Percentiles rank a stretch among this genome's conserved stretches.
Evolutionary conservation across 2,329 filamentous ascomycete genomes (phyloP).

Genomic region (Rachicladosporium sp.): DNA sequence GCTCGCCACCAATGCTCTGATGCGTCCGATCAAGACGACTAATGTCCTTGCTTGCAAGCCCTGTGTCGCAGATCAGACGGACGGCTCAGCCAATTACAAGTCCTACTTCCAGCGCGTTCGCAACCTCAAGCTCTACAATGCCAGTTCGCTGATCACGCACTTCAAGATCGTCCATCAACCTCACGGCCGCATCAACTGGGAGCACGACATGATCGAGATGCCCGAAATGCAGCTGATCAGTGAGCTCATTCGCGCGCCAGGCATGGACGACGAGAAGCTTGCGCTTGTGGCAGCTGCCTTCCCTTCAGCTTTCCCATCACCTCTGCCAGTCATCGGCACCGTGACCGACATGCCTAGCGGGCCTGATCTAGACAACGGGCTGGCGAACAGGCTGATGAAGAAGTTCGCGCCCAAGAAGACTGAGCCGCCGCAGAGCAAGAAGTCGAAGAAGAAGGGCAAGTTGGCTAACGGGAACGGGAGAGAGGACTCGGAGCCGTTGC

Average conservation of each 20-base stretch:
- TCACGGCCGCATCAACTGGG: slow-evolving; percentile 39
- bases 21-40: slow-evolving; percentile 32
- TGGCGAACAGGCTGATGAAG: slow-evolving; percentile 16
- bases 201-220: slow-evolving; percentile 48
- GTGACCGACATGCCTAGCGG: slow-evolving; percentile 16
- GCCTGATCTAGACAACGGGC: slow-evolving; percentile 7
- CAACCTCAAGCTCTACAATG: slow-evolving; percentile 28
- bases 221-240: slow-evolving; percentile 40
- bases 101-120: slow-evolving; percentile 25
- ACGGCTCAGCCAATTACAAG: slow-evolving; percentile 18
- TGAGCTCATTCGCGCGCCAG: slow-evolving; percentile 38
- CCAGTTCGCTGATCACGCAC: slow-evolving; percentile 47
- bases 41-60: slow-evolving; percentile 31
- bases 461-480: slow-evolving; percentile 6
- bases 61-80: slow-evolving; percentile 13
- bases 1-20: slow-evolving; percentile 28
- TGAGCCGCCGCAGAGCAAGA: slow-evolving; percentile 8
- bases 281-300: slow-evolving; percentile 20
- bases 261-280: slow-evolving; percentile 45
- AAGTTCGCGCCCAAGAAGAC: slow-evolving; percentile 7
- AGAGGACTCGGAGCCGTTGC: slow-evolving; percentile 22
- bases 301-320: slow-evolving; percentile 27
- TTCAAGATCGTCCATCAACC: slow-evolving; percentile 45
- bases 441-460: slow-evolving; percentile 21
- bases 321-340: slow-evolving; percentile 30